Evolutionary conservation across 805 yeast species (phyloP), one percentile per base, ranked within the genome.

Genomic region (Candida namnaoensis): DNA sequence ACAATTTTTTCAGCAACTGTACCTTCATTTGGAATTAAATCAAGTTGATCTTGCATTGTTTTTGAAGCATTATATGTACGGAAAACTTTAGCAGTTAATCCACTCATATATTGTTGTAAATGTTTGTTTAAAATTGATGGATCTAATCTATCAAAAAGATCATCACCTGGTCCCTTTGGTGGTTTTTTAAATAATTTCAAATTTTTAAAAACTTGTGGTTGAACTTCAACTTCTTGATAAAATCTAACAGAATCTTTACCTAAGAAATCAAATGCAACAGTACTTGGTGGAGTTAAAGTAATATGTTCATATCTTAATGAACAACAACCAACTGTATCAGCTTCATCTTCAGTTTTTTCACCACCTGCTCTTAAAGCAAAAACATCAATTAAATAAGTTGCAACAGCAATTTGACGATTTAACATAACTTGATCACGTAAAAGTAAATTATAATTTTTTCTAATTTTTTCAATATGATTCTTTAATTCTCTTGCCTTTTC

Each of bases 281-380:
- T 82, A 50, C 78, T 78, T 8, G 96, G 96, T 3, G 96, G 95
- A 50, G 76, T 76, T 44, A 91, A 69, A 1, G 90, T 81, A 36
- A 91, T 75, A 62, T 90, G 98, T 59, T 90, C 98, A 56, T 68
- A 90, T 54, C 98, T 69, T 50, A 91, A 72, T 1, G 97, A 90
- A 65, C 98, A 91, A 64, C 98, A 91, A 37, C 98, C 98, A 37
- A 91, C 98, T 1, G 98, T 91, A 59, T 91, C 98, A 3, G 98
- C 98, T 58, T 90, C 97, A 51, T 91, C 98, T 4, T 91, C 98
- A 10, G 91, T 83, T 60, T 91, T 91, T 62, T 91, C 97, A 53
- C 97, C 96, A 59, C 97, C 97, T 1, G 97, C 97, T 82, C 98
- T 85, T 49, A 91, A 72, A 0, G 98, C 98, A 55, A 91, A 81